A percentile compares a stretch with the other conserved stretches of the same genome.
Evolutionary conservation across 257 asterid genomes (phyloP).

Genomic region (Nicotiana paniculata): DNA sequence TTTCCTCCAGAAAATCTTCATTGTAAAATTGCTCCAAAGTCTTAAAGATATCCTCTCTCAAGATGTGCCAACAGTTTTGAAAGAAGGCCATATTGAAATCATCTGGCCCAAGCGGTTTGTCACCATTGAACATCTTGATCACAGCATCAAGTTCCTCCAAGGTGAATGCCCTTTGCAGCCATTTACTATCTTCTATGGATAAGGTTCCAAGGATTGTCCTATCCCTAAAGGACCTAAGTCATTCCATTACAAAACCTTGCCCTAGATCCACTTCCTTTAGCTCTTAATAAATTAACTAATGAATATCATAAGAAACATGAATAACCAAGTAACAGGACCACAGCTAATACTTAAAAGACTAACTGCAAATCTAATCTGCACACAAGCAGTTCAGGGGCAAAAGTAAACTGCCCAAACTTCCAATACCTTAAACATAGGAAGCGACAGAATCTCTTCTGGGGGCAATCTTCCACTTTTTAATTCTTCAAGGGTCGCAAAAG

Average conservation of each 20-base stretch:
- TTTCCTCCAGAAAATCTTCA: background rate
- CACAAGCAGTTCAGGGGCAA: background rate
- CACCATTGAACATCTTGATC: no score
- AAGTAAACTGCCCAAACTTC: background rate
- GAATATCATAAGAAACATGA: background rate
- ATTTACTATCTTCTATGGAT: no score
- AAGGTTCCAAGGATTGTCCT: no score
- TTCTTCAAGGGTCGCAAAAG: constrained; percentile 66
- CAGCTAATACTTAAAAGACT: background rate
- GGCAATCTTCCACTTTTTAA: constrained; percentile 68
- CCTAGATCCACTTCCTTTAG: background rate
- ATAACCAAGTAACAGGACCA: background rate
- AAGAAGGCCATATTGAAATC: background rate
- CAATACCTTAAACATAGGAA: constrained; percentile 84
- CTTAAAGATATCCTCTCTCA: background rate
- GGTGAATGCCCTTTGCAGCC: no score
- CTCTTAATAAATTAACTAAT: background rate
- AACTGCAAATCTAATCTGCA: background rate
- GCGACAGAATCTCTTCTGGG: constrained; percentile 87
- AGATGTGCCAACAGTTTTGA: background rate
- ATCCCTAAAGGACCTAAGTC: background rate
- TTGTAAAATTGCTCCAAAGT: background rate
- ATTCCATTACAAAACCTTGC: background rate
- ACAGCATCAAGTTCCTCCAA: no score
- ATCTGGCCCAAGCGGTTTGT: no score